Percentiles rank a stretch among this genome's conserved stretches.
These are phyloP conservation scores for Astraeus odoratus DNA, from an alignment of 768 basidiomycete genomes.

Conservation along the genomic window DNA sequence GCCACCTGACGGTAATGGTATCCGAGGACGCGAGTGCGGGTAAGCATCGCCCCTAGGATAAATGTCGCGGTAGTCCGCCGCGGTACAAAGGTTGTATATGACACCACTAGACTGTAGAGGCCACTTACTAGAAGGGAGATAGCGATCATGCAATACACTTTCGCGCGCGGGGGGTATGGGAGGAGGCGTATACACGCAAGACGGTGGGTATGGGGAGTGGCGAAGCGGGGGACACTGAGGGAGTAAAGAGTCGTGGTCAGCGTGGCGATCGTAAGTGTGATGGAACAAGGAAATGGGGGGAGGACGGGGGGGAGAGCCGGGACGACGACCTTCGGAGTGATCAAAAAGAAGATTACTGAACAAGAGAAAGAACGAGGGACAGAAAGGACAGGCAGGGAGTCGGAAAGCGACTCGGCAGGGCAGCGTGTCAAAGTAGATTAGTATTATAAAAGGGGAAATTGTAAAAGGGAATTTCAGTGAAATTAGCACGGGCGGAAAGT, in stretches of 20 bases:
- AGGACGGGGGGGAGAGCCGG: conserved; percentile 19
- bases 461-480: conserved; percentile 7
- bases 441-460: conserved; percentile 11
- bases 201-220: conserved; percentile 27
- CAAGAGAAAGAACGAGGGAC: conserved; percentile 15
- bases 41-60: too few relatives aligned
- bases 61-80: too few relatives aligned
- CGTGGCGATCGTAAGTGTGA: conserved; percentile 29
- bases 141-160: conserved; percentile 38
- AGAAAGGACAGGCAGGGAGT: conserved; percentile 29
- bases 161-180: conserved; percentile 30
- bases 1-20: too few relatives aligned
- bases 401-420: conserved; percentile 16
- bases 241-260: conserved; percentile 32
- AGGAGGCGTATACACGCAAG: conserved; percentile 23
- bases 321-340: conserved; percentile 16
- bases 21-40: too few relatives aligned
- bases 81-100: too few relatives aligned
- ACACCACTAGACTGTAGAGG: too few relatives aligned
- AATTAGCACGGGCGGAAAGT: conserved; percentile 3
- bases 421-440: conserved; percentile 7
- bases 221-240: conserved; percentile 17
- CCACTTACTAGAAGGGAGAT: conserved; percentile 21
- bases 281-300: conserved; percentile 17
- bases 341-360: conserved; percentile 21